Base-by-base conservation (phyloP, 176 grass and related monocot species). In the Zea luxurians region DNA sequence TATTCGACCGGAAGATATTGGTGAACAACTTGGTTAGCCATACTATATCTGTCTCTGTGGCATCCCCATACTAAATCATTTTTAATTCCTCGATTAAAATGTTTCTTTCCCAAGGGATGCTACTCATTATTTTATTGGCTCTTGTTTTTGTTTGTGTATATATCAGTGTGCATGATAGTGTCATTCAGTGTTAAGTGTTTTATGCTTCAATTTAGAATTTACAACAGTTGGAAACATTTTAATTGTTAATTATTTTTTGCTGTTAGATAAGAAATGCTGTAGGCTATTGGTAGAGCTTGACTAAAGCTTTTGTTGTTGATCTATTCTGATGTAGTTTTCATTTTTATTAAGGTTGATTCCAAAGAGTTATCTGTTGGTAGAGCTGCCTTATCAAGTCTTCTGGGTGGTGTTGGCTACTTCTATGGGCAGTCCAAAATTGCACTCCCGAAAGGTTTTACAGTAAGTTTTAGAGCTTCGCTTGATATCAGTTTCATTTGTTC, bases 371-470 rank as follows among this genome's bases (percentile, higher is more conserved):
- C 77, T 70, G 89, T 89, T 74, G 96, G 96, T 61, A 87, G 85
- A 85, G 83, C 92, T 76, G 96, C 96, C 50, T 88, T 95, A 46
- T 89, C 84, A 68, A 98, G 86, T 90, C 87, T 98, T 70, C 83
- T 98, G 68, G 96, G 96, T 52, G 90, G 96, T 20, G 79, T 98
- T 68, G 96, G 96, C 66, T 98, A 92, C 64, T 98, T 98, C 90
- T 94, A 87, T 44, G 96, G 96, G 66, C 96, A 98, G 60, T 98
- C 92, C 65, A 92, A 77, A 92, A 89, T 98, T 90, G 89, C 96
- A 3, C 80, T 98, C 50, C 96, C 96, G 27, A 88, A 86, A 86
- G 90, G 87, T 78, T 92, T 94, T 76, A 86, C 80, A 61, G 96
- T 98, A 98, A 92, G 91, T 94, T 78, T 48, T 69, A 70, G 64